Base-by-base conservation (phyloP, 1,284 basidiomycete genomes). In the Ganoderma resinaceum region DNA sequence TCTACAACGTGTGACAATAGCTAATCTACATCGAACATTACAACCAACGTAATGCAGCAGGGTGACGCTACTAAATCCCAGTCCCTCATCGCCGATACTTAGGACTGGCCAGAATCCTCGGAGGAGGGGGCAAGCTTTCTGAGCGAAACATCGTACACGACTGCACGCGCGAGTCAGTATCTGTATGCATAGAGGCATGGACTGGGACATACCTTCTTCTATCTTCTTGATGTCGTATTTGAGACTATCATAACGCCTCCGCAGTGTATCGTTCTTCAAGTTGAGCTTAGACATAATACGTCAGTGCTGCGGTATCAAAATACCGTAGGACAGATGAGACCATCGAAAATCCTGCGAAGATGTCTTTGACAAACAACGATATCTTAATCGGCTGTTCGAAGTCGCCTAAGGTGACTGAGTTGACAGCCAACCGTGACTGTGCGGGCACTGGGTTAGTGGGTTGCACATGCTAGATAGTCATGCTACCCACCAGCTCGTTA, bases 201-300 rank as follows among this genome's bases (percentile, higher is more conserved):
- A 8, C 49, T 14, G 23, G 6, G 46, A 0, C 7, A 33, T 70
- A 89, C 94, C 94, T 89, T 95, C 95, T 82, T 96, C 94, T 29
- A 95, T 92, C 75, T 94, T 94, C 80, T 95, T 95, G 73, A 96
- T 87, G 76, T 95, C 94, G 74, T 95, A 96, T 77, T 95, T 95
- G 31, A 95, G 80, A 72, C 91, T 89, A 75, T 94, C 94, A 75
- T 94, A 96, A 63, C 94, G 82, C 69, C 93, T 87, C 12, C 94
- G 89, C 5, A 96, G 82, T 0, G 83, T 79, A 76, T 95, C 94
- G 71, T 96, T 96, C 76, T 95, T 96, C n/a, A 96, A 83, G 76
- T 95, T 96, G n/a, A 96, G 83, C 91, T 95, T 75, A 20, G 26
- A 52, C 5, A 38, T 18, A 53, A 42, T 8, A 5, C 8, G 23